Base-by-base conservation (phyloP, 2,329 filamentous ascomycete species). In the Pestalotiopsis sp. region DNA sequence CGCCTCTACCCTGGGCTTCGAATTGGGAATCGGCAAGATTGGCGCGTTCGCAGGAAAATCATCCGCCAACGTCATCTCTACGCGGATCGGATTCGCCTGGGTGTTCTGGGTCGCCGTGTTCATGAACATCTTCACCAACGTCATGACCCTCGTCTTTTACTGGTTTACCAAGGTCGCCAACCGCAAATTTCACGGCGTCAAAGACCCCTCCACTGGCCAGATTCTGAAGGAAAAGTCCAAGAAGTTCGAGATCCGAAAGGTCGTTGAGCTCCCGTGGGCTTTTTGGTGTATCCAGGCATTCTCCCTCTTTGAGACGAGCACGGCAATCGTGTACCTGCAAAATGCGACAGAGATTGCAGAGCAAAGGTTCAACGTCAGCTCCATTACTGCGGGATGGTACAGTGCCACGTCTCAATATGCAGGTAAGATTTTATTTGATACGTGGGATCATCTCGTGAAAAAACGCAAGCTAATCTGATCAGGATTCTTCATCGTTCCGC, bases 101-200 rank as follows among this genome's bases (percentile, higher is more conserved):
- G 86, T 87, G 0, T 90, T 86, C 73, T 90, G 89, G 89, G 85
- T 85, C 11, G 83, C 85, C 0, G 87, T 91, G 0, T 87, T 89
- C 72, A 90, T 90, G 86, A 90, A 90, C 69, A 68, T 91, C 2
- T 90, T 91, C 70, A 90, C 88, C 9, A 90, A 91, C 67, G 73
- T 84, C 0, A 81, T 83, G 1, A 89, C 87, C 0, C 66, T 83
- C 0, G 76, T 80, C 11, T 90, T 90, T 75, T 89, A 83, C 78
- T 82, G 83, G 72, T 90, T 90, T 73, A 88, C 83, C 0, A 80
- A 80, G 11, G 86, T 84, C 75, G 84, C 83, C 52, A 82, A 85
- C 39, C 80, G 80, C 27, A 81, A 80, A 27, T 90, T 85, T 65
- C 73, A 76, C 1, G 83, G 83, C 2, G 82, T 81, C 1, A 75